These are phyloP conservation scores for Beauveria scarabaeidicola DNA, from an alignment of 2,329 filamentous ascomycete genomes.

Conservation along the genomic window DNA sequence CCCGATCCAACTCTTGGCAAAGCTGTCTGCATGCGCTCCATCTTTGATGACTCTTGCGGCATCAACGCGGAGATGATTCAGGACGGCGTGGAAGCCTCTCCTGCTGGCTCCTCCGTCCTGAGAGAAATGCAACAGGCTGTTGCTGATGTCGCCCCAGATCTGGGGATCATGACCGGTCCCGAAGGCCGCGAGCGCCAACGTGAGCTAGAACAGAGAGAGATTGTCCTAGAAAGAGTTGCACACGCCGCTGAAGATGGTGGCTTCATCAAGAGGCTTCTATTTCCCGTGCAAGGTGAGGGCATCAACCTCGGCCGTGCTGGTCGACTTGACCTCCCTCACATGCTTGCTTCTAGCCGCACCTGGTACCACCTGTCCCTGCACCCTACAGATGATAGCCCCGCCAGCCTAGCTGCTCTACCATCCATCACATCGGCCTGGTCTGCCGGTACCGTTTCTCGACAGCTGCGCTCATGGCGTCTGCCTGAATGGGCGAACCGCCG, in stretches of 20 bases:
- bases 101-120: constrained; percentile 71
- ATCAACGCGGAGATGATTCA: constrained; percentile 98
- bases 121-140: constrained; percentile 83
- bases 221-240: constrained; percentile 76
- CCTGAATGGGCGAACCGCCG: constrained; percentile 95
- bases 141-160: constrained; percentile 64
- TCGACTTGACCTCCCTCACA: constrained; percentile 66
- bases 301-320: constrained; percentile 70
- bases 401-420: constrained; percentile 61
- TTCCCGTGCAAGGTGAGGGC: constrained; percentile 69
- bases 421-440: constrained; percentile 82
- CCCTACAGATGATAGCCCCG: constrained; percentile 78
- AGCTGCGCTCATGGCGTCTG: constrained; percentile 86
- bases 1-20: constrained; percentile 74
- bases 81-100: constrained; percentile 71
- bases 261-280: constrained; percentile 74
- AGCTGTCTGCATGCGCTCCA: constrained; percentile 76
- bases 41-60: constrained; percentile 87
- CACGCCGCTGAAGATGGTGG: constrained; percentile 73
- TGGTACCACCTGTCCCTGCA: constrained; percentile 95
- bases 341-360: constrained; percentile 74
- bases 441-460: constrained; percentile 82
- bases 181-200: constrained; percentile 65
- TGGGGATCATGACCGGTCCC: constrained; percentile 64
- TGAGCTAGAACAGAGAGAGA: constrained; percentile 72